These are phyloP conservation scores for Pouteria glomerata DNA, from an alignment of 148 eudicot genomes.

Conservation along the genomic window DNA sequence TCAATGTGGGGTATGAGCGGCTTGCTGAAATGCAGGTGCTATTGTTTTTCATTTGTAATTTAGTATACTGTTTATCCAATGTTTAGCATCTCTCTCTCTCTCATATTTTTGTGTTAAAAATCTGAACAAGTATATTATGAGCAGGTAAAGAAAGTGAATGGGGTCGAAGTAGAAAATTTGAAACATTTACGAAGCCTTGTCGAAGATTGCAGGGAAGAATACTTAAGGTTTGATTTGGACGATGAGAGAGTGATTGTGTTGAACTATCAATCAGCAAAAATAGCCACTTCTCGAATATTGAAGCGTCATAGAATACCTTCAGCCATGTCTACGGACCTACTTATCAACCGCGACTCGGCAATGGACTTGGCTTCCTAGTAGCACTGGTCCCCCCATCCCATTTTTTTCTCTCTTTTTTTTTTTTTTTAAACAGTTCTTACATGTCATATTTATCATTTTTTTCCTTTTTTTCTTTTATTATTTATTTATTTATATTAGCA, in stretches of 20 bases:
- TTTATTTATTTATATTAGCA: too few relatives aligned
- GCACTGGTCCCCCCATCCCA: too few relatives aligned
- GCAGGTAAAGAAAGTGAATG: constrained; percentile 88
- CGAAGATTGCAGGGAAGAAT: constrained; percentile 58
- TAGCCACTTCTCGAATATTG: constrained; percentile 78
- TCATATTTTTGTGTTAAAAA: neutral
- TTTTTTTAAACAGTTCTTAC: too few relatives aligned
- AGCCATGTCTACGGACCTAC: constrained; percentile 68
- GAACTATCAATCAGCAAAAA: constrained; percentile 60
- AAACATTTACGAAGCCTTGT: constrained; percentile 69
- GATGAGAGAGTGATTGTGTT: constrained; percentile 81
- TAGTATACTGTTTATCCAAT: neutral
- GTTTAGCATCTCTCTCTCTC: neutral
- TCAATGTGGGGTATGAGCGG: constrained; percentile 91
- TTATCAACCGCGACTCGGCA: too few relatives aligned
- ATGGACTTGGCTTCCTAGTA: too few relatives aligned
- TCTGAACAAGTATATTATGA: constrained; percentile 7
- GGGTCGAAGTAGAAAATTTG: constrained; percentile 64
- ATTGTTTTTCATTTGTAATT: neutral
- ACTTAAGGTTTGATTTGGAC: constrained; percentile 76
- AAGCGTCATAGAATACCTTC: constrained; percentile 83
- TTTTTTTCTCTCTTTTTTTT: too few relatives aligned
- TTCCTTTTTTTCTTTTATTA: too few relatives aligned
- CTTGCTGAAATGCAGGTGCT: constrained; percentile 88
- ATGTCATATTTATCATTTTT: too few relatives aligned